Base-by-base conservation (phyloP, 2,329 filamentous ascomycete genomes). In the Alternaria atra region DNA sequence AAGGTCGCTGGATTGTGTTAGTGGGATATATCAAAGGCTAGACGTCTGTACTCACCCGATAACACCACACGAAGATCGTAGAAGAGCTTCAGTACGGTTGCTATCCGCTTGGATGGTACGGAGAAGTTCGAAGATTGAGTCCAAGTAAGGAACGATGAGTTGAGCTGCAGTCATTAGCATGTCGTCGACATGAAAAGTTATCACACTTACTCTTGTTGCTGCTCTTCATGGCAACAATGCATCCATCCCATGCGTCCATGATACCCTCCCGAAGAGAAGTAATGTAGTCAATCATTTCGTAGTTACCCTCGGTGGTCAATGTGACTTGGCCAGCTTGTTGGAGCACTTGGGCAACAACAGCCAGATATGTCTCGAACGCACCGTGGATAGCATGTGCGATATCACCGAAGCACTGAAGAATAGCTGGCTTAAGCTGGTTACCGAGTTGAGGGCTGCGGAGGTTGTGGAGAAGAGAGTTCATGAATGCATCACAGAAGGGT, bases 231-330 rank as follows among this genome's bases (percentile, higher is more conserved):
- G 95, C 93, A 78, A 94, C 89, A 76, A 99, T 93, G 68, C 97
- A 95, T 69, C 95, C 95, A 73, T 94, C 93, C 94, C 96, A 99
- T 34, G 95, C 95, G 84, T 99, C 95, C 90, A 98, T 97, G 69
- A 99, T 98, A 70, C 94, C 95, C 78, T 99, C 96, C 55, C 95
- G 90, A 50, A 99, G 86, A 20, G 94, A 97, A 66, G 97, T 88
- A 70, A 99, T 90, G 77, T 99, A 99, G 80, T 98, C 94, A 59
- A 94, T 90, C 91, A 98, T 97, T 81, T 99, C 95, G 72, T 94
- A 95, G 52, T 91, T 91, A 60, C 91, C 90, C 68, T 97, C 93
- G 29, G 89, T 86, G 58, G 88, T 88, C 42, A 92, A 88, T 32
- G 90, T 91, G 58, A 99, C 93, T 44, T 86, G 89, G 17, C 93